Base-by-base conservation (phyloP, 176 grass and related monocot genomes). In the Canna indica region DNA sequence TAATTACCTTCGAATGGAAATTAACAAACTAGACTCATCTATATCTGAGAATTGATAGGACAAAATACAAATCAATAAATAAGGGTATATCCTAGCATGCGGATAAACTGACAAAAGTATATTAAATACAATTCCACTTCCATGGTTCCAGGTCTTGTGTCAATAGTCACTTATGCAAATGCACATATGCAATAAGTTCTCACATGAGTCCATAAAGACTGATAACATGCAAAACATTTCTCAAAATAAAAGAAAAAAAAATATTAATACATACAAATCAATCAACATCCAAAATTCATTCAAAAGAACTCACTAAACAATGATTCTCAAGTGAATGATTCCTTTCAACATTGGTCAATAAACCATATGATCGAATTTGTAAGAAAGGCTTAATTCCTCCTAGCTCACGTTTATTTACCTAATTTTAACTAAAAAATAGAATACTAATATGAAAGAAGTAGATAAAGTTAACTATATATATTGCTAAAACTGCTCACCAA, bases 401-500 rank as follows among this genome's bases (percentile, higher is more conserved):
- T n/a, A n/a, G n/a, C 9, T 30, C 15, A 30, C 15, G 15, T 26
- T 11, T 17, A 10, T 16, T 5, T 31, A 16, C 9, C 24, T 32
- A 62, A 54, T 38, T 53, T 60, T 24, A 5, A 66, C 46, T 63
- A 25, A 69, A 2, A 30, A 47, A 41, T 11, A 22, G 75, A 15
- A 13, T 3, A 63, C 35, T 60, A 59, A 82, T n/a, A n/a, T n/a
- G n/a, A n/a, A n/a, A n/a, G n/a, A n/a, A n/a, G n/a, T n/a, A n/a
- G 16, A 32, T n/a, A 56, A 5, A 30, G 3, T 68, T 78, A 38
- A 16, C 73, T 46, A 31, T 31, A 28, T 76, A 61, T 71, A 45
- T 53, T 78, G 75, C 66, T n/a, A n/a, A 18, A 68, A 42, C 30
- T 84, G 46, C 20, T 78, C 90, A 99, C 95, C 90, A 99, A 71